These are phyloP conservation scores for Phoenix roebelenii DNA, from an alignment of 176 grass and related monocot genomes.

Conservation along the genomic window DNA sequence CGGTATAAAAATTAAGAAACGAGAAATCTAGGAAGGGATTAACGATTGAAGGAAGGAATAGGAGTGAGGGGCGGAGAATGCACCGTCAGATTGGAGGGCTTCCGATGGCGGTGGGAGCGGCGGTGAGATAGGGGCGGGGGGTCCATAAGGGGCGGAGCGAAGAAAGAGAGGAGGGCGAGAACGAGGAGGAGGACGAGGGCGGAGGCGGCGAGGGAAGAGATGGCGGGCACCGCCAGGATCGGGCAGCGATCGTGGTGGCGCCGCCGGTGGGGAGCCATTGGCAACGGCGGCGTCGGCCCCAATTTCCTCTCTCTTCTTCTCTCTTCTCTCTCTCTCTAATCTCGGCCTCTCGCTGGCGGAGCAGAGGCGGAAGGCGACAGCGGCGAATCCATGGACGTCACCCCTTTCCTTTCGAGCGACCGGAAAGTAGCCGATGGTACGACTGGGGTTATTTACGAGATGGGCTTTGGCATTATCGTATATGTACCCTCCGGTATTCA, in stretches of 20 bases:
- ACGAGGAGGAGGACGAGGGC: slow-evolving; percentile 50
- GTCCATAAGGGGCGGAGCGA: slow-evolving; percentile 53
- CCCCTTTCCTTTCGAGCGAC: too few relatives aligned
- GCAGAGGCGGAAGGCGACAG: too few relatives aligned
- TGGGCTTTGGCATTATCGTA: too few relatives aligned
- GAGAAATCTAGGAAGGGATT: not conserved
- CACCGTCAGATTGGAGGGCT: slow-evolving; percentile 15
- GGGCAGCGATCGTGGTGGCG: slow-evolving; percentile 42
- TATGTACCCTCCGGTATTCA: too few relatives aligned
- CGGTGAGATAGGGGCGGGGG: slow-evolving; percentile 37
- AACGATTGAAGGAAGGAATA: slow-evolving; percentile 1
- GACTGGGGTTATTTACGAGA: too few relatives aligned
- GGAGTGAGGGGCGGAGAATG: slow-evolving; percentile 5
- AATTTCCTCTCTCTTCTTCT: too few relatives aligned
- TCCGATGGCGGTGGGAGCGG: slow-evolving; percentile 17
- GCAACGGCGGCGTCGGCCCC: too few relatives aligned
- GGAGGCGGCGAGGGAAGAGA: slow-evolving; percentile 22
- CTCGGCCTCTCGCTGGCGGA: too few relatives aligned
- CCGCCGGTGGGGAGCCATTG: slow-evolving; percentile 18
- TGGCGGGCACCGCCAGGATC: slow-evolving; percentile 17
- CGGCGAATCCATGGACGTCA: too few relatives aligned
- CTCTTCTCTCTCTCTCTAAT: too few relatives aligned
- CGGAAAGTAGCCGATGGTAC: too few relatives aligned
- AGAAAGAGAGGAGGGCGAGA: slow-evolving; percentile 46
- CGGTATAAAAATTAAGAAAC: not conserved